Evolutionary conservation across 1,284 basidiomycete genomes (phyloP).

Genomic region (Ustilago shanxiensis): DNA sequence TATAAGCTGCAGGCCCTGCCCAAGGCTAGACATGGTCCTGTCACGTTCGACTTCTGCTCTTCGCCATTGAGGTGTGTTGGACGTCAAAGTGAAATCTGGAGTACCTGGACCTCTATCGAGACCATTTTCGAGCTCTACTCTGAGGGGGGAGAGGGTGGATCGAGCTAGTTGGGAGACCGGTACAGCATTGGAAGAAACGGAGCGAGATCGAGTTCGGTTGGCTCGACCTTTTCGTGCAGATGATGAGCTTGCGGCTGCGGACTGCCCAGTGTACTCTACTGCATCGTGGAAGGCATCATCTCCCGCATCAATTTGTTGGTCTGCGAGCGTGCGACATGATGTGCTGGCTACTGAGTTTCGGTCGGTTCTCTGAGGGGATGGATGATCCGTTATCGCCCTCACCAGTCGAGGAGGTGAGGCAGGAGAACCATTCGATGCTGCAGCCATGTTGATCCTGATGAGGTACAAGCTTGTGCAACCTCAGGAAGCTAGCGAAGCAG

Average conservation of each 20-base stretch:
- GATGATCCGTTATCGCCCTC: slow-evolving; percentile 27
- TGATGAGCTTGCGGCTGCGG: slow-evolving; percentile 25
- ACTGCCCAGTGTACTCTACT: slow-evolving; percentile 3
- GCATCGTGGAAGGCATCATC: slow-evolving; percentile 1
- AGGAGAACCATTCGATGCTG: slow-evolving; percentile 1
- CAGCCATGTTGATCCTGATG: not conserved
- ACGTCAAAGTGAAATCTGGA: slow-evolving; percentile 48
- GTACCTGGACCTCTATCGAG: slow-evolving; percentile 54
- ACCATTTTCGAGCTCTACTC: slow-evolving; percentile 12
- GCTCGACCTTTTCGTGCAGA: slow-evolving; percentile 34
- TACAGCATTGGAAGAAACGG: slow-evolving; percentile 45
- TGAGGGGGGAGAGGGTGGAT: slow-evolving; percentile 27
- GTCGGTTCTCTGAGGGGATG: slow-evolving; percentile 2
- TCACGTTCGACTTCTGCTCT: slow-evolving; percentile 37
- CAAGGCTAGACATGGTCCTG: slow-evolving; percentile 45
- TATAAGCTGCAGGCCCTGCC: slow-evolving; percentile 48
- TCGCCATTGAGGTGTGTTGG: slow-evolving; percentile 42
- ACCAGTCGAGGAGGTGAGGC: slow-evolving; percentile 32
- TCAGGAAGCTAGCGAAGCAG: not conserved
- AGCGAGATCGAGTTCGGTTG: slow-evolving; percentile 38
- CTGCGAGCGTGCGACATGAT: not conserved
- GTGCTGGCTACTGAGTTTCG: not conserved
- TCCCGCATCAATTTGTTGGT: not conserved
- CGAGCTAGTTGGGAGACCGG: slow-evolving; percentile 33
- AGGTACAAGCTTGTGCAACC: not conserved